A percentile compares a stretch with the other conserved stretches of the same genome.
Evolutionary conservation across 306 rosid genomes (phyloP).

Genomic region (Malus orientalis): DNA sequence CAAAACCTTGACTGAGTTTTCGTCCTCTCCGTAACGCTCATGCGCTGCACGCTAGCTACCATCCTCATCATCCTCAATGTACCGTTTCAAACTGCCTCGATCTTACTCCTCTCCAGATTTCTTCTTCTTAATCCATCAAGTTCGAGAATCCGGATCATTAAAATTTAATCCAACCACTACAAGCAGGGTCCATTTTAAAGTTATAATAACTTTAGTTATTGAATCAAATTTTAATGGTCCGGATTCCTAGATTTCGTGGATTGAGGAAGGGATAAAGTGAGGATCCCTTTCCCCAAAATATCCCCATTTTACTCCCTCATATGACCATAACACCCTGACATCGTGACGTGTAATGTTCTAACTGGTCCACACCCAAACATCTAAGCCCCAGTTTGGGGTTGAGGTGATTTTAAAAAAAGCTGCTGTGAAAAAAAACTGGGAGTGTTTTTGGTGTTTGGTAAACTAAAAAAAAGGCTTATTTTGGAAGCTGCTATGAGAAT

Average conservation of each 20-base stretch:
- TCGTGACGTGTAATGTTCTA: not conserved
- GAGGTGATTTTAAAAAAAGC: too few relatives aligned
- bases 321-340: not conserved
- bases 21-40: not conserved
- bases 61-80: not conserved
- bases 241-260: accelerated
- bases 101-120: accelerated
- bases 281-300: not conserved
- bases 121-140: too few relatives aligned
- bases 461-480: too few relatives aligned
- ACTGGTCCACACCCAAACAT: not conserved
- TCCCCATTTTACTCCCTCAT: not conserved
- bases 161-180: too few relatives aligned
- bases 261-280: too few relatives aligned
- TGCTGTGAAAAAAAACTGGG: too few relatives aligned
- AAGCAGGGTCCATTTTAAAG: accelerated
- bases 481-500: too few relatives aligned
- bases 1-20: not conserved
- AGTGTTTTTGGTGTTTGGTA: too few relatives aligned
- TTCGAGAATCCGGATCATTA: accelerated
- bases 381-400: too few relatives aligned
- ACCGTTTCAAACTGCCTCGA: not conserved
- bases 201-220: too few relatives aligned
- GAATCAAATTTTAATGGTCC: accelerated
- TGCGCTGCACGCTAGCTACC: not conserved